A percentile compares a stretch with the other conserved stretches of the same genome.
phyloP scores from a whole-genome alignment of 73 alveolate species.

The Symbiodinium natans region DNA sequence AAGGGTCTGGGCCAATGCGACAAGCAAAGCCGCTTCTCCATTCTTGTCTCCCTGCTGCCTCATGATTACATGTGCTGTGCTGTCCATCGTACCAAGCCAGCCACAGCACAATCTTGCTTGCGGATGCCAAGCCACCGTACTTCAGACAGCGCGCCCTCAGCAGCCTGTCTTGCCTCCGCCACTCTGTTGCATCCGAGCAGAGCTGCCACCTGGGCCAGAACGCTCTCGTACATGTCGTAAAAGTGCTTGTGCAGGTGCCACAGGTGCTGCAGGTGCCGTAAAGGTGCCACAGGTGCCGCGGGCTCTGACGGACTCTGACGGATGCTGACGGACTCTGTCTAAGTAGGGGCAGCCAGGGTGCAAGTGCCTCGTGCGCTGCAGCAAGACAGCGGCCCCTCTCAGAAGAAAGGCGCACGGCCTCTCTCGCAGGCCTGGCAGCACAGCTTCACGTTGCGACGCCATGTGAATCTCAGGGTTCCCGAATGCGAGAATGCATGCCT shows the following conservation, averaged over 20 bases:
- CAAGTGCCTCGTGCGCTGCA: background rate
- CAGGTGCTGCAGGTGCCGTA: no score
- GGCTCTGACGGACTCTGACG: no score
- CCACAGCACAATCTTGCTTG: no score
- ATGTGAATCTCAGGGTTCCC: no score
- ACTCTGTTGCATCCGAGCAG: background rate
- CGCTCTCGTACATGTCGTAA: no score
- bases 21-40: background rate
- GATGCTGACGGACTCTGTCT: no score
- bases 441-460: no score
- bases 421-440: constrained; percentile 8
- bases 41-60: background rate
- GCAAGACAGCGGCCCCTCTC: background rate
- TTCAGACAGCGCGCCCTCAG: background rate
- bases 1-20: background rate
- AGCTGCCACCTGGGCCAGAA: background rate
- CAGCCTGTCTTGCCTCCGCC: background rate
- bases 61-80: no score
- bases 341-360: background rate
- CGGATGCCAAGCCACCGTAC: background rate
- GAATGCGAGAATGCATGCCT: no score
- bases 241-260: no score
- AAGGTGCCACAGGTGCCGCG: no score
- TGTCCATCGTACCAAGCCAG: no score
- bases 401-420: background rate